Percentiles rank a stretch among this genome's conserved stretches.
phyloP scores from a whole-genome alignment of 2,329 filamentous ascomycete genomes.

The Colletotrichum eremochloae region DNA sequence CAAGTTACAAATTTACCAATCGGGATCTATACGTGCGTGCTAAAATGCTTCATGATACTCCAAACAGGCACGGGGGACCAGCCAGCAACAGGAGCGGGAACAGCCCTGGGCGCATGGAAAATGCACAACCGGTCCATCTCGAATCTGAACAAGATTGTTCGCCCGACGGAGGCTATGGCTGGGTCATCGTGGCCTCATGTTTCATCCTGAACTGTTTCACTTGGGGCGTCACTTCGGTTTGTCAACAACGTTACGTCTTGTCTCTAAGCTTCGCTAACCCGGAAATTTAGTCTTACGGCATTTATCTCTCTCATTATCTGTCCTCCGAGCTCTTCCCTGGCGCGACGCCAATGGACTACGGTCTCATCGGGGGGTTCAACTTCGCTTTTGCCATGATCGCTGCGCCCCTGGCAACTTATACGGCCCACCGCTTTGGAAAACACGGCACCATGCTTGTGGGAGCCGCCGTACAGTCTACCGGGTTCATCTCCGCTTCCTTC shows the following conservation, averaged over 20 bases:
- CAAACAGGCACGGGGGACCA: neutral
- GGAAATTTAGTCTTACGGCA: neutral
- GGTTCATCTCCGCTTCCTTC: constrained; percentile 11
- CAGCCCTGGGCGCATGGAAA: neutral
- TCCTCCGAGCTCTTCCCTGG: neutral
- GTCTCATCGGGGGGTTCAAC: neutral
- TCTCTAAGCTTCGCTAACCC: neutral
- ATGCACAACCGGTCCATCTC: neutral
- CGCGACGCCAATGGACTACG: neutral
- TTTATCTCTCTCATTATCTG: neutral
- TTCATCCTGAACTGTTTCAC: neutral
- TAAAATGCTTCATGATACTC: neutral
- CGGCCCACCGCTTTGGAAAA: neutral
- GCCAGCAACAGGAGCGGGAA: neutral
- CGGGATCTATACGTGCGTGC: neutral
- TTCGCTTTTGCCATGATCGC: constrained; percentile 31
- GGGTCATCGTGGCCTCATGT: neutral
- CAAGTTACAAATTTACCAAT: neutral
- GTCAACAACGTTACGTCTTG: neutral
- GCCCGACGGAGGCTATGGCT: neutral
- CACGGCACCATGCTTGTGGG: constrained; percentile 51
- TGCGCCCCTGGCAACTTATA: constrained; percentile 16
- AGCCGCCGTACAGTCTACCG: constrained; percentile 48
- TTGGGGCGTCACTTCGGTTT: neutral
- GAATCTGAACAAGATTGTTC: neutral